Conservation (phyloP, 495 filamentous ascomycete genomes). For the Penicillium salamii region DNA sequence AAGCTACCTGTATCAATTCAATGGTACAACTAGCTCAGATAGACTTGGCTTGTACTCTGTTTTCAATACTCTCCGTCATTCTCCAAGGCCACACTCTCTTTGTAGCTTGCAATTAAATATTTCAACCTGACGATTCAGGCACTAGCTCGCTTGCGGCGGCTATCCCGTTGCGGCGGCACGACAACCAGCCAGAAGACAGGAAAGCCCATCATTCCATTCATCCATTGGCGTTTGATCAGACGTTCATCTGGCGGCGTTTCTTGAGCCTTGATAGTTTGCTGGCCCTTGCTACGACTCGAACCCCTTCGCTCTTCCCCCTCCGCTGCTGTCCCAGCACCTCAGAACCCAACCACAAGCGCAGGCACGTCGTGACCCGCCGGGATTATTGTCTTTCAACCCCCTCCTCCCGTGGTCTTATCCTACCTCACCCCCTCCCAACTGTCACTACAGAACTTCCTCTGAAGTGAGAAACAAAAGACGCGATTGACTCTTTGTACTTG, state of each 20-base stretch:
- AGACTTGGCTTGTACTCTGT: too few species aligned
- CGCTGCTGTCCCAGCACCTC: conserved; percentile 8
- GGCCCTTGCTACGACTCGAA: conserved; percentile 5
- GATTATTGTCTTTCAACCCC: conserved; percentile 27
- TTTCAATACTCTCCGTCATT: neutral
- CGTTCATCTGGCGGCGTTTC: conserved; percentile 13
- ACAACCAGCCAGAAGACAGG: conserved; percentile 45
- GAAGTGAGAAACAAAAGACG: conserved; percentile 12
- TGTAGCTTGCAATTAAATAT: neutral
- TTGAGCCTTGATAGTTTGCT: conserved; percentile 10
- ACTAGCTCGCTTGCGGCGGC: conserved; percentile 42
- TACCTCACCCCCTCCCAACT: conserved; percentile 21
- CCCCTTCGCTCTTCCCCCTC: too few species aligned
- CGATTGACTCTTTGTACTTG: conserved; percentile 2
- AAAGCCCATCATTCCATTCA: conserved; percentile 37
- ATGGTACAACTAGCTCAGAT: neutral
- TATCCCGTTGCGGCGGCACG: conserved; percentile 48
- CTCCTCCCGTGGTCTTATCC: conserved; percentile 20
- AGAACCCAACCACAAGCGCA: conserved; percentile 12
- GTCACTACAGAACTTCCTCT: conserved; percentile 8
- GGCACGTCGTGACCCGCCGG: conserved; percentile 26
- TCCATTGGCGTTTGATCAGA: conserved; percentile 22
- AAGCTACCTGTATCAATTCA: too few species aligned
- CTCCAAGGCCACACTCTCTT: neutral
- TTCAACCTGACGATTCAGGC: conserved; percentile 23